Percentiles rank a stretch among this genome's conserved stretches.
Evolutionary conservation across 116 monocot genomes (phyloP).

Genomic region (Posidonia oceanica): DNA sequence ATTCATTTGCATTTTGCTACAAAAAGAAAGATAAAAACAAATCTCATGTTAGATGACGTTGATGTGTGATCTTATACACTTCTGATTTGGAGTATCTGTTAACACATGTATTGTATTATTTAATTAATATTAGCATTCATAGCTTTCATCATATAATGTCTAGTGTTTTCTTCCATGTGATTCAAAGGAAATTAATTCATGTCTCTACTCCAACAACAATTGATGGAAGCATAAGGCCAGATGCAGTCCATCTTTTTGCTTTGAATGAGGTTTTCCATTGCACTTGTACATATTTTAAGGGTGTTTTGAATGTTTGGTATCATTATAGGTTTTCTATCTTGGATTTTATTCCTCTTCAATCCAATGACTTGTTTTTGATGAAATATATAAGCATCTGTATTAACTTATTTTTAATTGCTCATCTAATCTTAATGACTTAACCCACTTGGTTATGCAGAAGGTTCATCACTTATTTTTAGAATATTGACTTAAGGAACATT

Average conservation of each 20-base stretch:
- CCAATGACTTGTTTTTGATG: too few species aligned
- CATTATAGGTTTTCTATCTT: neutral
- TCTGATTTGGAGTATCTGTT: too few species aligned
- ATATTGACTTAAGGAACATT: too few species aligned
- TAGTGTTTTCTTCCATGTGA: slow-evolving; percentile 32
- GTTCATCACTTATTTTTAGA: too few species aligned
- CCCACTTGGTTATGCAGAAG: neutral
- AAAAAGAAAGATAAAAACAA: too few species aligned
- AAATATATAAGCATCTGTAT: too few species aligned
- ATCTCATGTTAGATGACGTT: too few species aligned
- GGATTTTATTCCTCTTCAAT: neutral
- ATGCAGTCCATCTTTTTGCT: slow-evolving; percentile 87
- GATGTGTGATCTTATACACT: too few species aligned
- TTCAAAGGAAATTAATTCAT: slow-evolving; percentile 76
- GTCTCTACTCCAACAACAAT: slow-evolving; percentile 58
- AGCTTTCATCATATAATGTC: too few species aligned
- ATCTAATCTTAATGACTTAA: neutral
- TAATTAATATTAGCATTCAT: too few species aligned
- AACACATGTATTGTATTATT: too few species aligned
- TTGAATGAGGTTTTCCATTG: slow-evolving; percentile 53
- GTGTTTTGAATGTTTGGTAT: neutral
- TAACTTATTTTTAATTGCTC: neutral
- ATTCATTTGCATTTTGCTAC: too few species aligned
- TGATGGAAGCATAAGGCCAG: slow-evolving; percentile 49
- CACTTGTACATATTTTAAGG: neutral